These are phyloP conservation scores for Tricholoma sp. DNA, from an alignment of 768 basidiomycete species.

Conservation along the genomic window DNA sequence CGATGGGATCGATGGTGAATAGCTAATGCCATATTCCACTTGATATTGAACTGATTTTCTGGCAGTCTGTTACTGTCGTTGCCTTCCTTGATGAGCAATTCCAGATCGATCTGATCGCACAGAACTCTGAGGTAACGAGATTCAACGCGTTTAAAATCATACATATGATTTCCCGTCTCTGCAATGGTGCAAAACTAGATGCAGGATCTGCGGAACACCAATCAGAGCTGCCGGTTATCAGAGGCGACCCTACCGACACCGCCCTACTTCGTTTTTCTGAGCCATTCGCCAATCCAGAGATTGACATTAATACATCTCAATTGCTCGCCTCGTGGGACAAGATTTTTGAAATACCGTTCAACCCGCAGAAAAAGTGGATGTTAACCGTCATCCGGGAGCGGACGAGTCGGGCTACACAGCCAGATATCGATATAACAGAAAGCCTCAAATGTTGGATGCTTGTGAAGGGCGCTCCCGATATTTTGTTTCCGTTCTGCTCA, in stretches of 20 bases:
- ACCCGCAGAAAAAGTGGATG: not conserved
- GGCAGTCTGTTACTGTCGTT: not conserved
- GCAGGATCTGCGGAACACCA: conserved; percentile 16
- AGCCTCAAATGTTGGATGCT: not conserved
- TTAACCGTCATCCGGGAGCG: not conserved
- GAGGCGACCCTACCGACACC: conserved; percentile 56
- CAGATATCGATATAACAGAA: not conserved
- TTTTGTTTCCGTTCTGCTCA: conserved; percentile 37
- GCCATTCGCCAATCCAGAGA: conserved; percentile 18
- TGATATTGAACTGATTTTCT: not conserved
- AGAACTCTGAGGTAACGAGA: conserved; percentile 4
- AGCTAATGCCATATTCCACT: not conserved
- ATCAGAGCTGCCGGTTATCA: conserved; percentile 21
- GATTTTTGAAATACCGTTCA: not conserved
- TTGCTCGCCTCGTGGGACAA: not conserved
- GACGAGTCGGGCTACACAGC: not conserved
- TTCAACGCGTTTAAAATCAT: conserved; percentile 21
- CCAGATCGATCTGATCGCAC: not conserved
- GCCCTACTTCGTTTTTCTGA: conserved; percentile 51
- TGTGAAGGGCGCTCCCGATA: conserved; percentile 42
- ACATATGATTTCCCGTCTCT: conserved; percentile 38
- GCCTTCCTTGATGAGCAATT: not conserved
- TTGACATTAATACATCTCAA: not conserved
- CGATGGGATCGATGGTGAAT: conserved; percentile 39
- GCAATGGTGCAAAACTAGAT: conserved; percentile 38